phyloP scores from a whole-genome alignment of 371 early-diverging fungal genomes.

The Circinella minor region DNA sequence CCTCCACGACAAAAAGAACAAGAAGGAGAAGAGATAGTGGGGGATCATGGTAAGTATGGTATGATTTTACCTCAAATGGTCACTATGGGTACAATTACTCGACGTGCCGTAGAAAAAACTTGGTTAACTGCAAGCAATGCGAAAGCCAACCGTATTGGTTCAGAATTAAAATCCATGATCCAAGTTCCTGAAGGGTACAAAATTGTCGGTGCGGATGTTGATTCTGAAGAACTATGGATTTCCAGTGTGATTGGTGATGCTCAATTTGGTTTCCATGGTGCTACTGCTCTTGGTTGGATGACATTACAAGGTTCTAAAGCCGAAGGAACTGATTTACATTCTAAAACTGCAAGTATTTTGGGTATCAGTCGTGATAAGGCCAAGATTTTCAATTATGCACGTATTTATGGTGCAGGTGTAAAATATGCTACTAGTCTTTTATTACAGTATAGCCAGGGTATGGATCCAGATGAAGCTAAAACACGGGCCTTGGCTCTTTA shows the following conservation, averaged over 20 bases:
- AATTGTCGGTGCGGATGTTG: conserved; percentile 97
- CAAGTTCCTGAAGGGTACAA: conserved; percentile 82
- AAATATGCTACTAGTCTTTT: conserved; percentile 85
- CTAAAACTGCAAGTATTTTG: conserved; percentile 88
- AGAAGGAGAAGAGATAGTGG: too few species aligned
- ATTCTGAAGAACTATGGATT: conserved; percentile 98
- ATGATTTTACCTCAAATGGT: conserved; percentile 93
- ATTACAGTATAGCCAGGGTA: conserved; percentile 78
- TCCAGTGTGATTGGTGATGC: conserved; percentile 93
- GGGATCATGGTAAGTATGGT: conserved; percentile 51
- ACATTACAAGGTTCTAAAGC: conserved; percentile 93
- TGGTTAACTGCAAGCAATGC: conserved; percentile 98
- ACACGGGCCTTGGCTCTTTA: conserved; percentile 76
- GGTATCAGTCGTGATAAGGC: conserved; percentile 90
- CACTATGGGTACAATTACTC: conserved; percentile 96
- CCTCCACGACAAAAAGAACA: conserved; percentile 24
- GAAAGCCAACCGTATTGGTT: conserved; percentile 88
- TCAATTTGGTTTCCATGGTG: conserved; percentile 93
- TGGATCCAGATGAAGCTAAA: conserved; percentile 69
- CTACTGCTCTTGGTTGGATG: conserved; percentile 97
- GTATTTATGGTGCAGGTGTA: conserved; percentile 96
- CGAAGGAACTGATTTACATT: conserved; percentile 93
- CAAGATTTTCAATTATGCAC: conserved; percentile 95
- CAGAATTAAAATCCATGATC: conserved; percentile 92
- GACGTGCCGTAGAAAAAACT: conserved; percentile 92